Percentiles rank a stretch among this genome's conserved stretches.
Conservation (phyloP, 192 early-diverging fungal genomes). For the Podila clonocystis region DNA sequence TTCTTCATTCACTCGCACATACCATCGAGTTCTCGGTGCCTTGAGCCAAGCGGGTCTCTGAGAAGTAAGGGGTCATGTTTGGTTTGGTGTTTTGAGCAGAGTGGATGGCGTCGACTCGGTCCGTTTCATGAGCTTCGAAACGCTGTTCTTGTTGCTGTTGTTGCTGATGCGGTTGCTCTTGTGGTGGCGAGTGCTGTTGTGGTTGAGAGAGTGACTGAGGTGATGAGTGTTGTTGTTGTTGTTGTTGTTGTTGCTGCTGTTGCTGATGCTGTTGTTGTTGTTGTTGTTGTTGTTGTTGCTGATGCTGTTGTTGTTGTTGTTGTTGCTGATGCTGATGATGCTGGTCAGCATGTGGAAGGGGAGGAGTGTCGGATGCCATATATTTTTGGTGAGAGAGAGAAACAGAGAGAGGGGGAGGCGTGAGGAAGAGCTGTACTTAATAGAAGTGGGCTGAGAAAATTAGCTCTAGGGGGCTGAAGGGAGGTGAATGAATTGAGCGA, state of each 20-base stretch:
- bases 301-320: background rate
- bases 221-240: background rate
- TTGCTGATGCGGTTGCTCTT: background rate
- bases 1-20: background rate
- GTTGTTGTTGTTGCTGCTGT: slow-evolving; percentile 9
- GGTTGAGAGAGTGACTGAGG: background rate
- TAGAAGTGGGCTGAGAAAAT: background rate
- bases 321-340: slow-evolving; percentile 9
- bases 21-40: slow-evolving; percentile 2
- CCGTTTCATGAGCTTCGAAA: background rate
- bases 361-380: slow-evolving; percentile 46
- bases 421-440: too few species aligned
- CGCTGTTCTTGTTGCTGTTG: background rate
- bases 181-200: background rate
- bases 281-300: background rate
- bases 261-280: background rate
- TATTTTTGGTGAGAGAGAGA: background rate
- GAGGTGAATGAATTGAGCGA: background rate
- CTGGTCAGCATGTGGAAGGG: slow-evolving; percentile 17
- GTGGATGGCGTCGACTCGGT: background rate
- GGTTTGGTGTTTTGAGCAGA: background rate
- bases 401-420: background rate
- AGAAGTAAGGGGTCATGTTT: background rate
- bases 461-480: background rate
- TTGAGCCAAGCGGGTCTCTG: background rate